Percentiles rank a stretch among this genome's conserved stretches.
Conservation (phyloP, 257 asterid genomes). For the Solanum pimpinellifolium region DNA sequence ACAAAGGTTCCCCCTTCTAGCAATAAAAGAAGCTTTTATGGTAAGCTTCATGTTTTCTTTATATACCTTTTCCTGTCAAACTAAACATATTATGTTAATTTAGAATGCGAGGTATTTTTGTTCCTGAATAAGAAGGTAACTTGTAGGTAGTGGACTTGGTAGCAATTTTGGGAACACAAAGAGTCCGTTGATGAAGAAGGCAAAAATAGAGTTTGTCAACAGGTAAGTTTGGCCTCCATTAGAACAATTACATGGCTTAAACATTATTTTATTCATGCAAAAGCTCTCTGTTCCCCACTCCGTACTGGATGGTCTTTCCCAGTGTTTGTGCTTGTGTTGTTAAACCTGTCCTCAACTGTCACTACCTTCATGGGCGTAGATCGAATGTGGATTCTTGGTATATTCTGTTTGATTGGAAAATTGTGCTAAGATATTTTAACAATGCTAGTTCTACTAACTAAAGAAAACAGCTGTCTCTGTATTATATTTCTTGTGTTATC, state of each 20-base stretch:
- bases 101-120: background rate
- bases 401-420: background rate
- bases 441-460: background rate
- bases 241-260: background rate
- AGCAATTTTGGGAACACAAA: constrained; percentile 54
- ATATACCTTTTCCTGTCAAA: background rate
- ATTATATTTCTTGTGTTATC: background rate
- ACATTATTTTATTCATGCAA: background rate
- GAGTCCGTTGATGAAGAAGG: constrained; percentile 81
- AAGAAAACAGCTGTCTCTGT: background rate
- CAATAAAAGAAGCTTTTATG: constrained; percentile 60
- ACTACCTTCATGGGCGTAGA: background rate
- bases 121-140: background rate
- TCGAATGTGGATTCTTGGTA: background rate
- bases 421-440: background rate
- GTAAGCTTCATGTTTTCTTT: constrained; percentile 24
- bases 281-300: background rate
- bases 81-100: background rate
- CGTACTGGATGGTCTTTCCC: background rate
- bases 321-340: background rate
- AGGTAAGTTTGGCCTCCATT: constrained; percentile 30
- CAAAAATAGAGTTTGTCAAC: constrained; percentile 68
- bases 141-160: constrained; percentile 24
- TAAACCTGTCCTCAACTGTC: background rate
- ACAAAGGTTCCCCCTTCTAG: constrained; percentile 85